Conservation (phyloP, 306 rosid species). For the Rubus parviflorus region DNA sequence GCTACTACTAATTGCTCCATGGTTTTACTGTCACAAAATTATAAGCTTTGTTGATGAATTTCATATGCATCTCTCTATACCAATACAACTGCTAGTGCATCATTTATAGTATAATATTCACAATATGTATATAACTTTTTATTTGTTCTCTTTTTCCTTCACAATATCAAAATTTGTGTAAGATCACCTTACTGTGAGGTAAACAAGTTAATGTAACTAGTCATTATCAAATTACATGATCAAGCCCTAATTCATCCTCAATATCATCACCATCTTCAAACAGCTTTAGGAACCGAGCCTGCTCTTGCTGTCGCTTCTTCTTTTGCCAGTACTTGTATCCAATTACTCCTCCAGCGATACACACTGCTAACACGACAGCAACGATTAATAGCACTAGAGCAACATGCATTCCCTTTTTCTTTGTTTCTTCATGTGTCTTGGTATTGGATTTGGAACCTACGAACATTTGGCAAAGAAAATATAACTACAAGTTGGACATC, state of each 20-base stretch:
- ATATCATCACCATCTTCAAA: conserved; percentile 77
- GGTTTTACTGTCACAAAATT: background rate
- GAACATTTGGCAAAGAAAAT: conserved; percentile 13
- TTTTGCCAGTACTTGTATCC: conserved; percentile 74
- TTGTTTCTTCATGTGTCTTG: conserved; percentile 27
- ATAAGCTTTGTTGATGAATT: background rate
- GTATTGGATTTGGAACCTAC: conserved; percentile 50
- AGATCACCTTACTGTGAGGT: conserved; percentile 32
- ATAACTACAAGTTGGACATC: background rate
- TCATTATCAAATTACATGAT: conserved; percentile 38
- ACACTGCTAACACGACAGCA: conserved; percentile 29
- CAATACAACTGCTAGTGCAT: background rate
- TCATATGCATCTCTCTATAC: background rate
- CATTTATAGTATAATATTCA: background rate
- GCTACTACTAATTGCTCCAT: background rate
- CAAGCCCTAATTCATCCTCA: conserved; percentile 69
- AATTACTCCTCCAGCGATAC: conserved; percentile 39
- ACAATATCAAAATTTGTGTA: conserved; percentile 33
- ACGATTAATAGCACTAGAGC: conserved; percentile 48
- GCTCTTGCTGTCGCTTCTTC: conserved; percentile 69
- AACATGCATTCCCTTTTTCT: conserved; percentile 45
- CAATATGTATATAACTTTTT: background rate
- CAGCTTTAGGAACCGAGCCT: conserved; percentile 69
- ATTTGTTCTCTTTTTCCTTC: conserved; percentile 11
- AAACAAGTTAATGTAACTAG: conserved; percentile 6